Conservation (phyloP, 2,329 filamentous ascomycete species). For the Colletotrichum incanum region DNA sequence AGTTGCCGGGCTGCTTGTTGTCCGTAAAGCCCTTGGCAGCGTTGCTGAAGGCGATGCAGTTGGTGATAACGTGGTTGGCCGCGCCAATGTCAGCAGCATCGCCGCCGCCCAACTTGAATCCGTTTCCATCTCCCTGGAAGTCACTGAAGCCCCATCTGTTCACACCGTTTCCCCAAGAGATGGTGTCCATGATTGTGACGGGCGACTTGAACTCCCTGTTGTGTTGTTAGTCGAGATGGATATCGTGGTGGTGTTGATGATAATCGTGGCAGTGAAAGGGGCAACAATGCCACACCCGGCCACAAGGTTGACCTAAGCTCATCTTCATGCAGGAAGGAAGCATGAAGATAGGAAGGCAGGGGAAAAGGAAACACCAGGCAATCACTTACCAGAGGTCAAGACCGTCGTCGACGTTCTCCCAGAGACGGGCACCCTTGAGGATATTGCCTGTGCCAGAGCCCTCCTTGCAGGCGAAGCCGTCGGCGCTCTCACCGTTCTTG, state of each 20-base stretch:
- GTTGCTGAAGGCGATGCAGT: slow-evolving; percentile 62
- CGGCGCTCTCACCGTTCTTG: slow-evolving; percentile 67
- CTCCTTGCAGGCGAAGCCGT: slow-evolving; percentile 65
- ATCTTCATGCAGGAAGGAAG: background rate
- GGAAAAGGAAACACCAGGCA: background rate
- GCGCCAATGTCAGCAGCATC: slow-evolving; percentile 54
- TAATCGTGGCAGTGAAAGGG: background rate
- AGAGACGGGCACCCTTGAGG: slow-evolving; percentile 61
- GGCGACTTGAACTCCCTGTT: slow-evolving; percentile 55
- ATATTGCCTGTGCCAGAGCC: slow-evolving; percentile 63
- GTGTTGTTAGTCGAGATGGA: background rate
- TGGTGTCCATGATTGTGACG: slow-evolving; percentile 60
- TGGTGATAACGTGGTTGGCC: slow-evolving; percentile 60
- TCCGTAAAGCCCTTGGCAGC: slow-evolving; percentile 63
- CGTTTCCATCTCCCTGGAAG: slow-evolving; percentile 64
- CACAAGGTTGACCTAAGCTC: background rate
- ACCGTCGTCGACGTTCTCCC: slow-evolving; percentile 68
- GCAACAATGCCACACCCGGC: background rate
- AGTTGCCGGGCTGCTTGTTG: slow-evolving; percentile 59
- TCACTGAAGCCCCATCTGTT: slow-evolving; percentile 60
- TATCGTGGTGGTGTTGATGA: no score
- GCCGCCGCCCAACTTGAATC: slow-evolving; percentile 62
- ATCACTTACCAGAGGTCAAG: slow-evolving; percentile 44
- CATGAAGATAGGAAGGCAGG: background rate
- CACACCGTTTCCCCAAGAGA: slow-evolving; percentile 63